Base-by-base conservation (phyloP, 352 stramenopile genomes). In the Pythium dissimile region DNA sequence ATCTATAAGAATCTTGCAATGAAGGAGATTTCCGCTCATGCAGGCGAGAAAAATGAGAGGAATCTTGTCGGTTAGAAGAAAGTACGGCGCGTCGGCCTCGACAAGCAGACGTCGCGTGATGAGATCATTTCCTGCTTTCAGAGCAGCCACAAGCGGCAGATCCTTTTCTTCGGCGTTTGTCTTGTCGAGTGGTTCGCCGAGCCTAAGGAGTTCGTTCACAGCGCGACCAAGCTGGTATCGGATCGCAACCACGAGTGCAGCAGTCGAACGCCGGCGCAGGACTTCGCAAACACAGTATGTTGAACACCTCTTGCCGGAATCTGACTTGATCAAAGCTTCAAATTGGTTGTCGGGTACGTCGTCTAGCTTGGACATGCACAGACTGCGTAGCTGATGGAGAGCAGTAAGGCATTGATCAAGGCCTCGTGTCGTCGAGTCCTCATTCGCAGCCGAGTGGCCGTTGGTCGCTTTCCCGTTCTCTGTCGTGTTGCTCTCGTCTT, bases 51-150 rank as follows among this genome's bases (percentile, higher is more conserved):
- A 82, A 32, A 94, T 84, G 23, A 89, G 65, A 27, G 80, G 80
- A 20, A 90, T 70, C 62, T 86, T 90, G 57, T 92, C 84, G 0
- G 80, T 92, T 1, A 94, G 53, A 7, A 91, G 57, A 55, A 88
- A 89, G 38, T 77, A 90, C 7, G 80, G 77, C 10, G 83, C 78
- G 23, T 74, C 71, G 52, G 84, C 76, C 28, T 87, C 74, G 12
- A 92, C 83, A 18, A 94, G 63, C 0, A 94, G 59, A 0, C 85
- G 75, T 16, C 85, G 76, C 35, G 86, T 82, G 32, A 94, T 92
- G 23, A 78, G 58, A 37, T 86, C 79, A 53, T 94, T 94, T 2
- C 70, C 78, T 4, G 77, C 81, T 45, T 86, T 76, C 5, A 94
- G 45, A 5, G 83, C 85, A 39, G 72, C 79, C 12, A 90, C 79